A percentile compares a stretch with the other conserved stretches of the same genome.
phyloP scores from a whole-genome alignment of 2,329 filamentous ascomycete genomes.

The Epichloe scottii region DNA sequence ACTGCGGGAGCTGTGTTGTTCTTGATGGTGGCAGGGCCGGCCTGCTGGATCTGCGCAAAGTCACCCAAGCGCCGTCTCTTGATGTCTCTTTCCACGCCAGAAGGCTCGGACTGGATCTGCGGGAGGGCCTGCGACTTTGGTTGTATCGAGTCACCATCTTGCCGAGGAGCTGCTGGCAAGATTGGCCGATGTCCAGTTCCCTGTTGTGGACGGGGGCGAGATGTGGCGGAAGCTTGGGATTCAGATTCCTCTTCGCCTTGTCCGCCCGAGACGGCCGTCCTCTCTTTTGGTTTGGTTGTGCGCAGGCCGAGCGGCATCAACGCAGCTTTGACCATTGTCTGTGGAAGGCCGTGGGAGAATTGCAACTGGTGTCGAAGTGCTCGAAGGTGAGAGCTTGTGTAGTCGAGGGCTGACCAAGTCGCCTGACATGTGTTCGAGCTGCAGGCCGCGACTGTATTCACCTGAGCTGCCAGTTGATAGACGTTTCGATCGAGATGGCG shows the following conservation, averaged over 20 bases:
- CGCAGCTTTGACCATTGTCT: constrained; percentile 1
- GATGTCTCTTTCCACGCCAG: background rate
- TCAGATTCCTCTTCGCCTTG: constrained; percentile 21
- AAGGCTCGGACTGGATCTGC: background rate
- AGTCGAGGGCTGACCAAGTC: background rate
- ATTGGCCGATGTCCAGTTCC: constrained; percentile 5
- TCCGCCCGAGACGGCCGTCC: constrained; percentile 34
- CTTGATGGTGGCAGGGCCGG: background rate
- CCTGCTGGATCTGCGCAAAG: background rate
- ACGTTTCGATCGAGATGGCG: constrained; percentile 20
- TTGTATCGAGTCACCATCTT: background rate
- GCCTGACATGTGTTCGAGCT: background rate
- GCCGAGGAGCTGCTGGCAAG: constrained; percentile 6
- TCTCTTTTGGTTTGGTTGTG: constrained; percentile 24
- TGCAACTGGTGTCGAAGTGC: background rate
- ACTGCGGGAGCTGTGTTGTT: background rate
- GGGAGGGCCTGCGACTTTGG: background rate
- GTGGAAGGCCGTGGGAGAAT: constrained; percentile 15
- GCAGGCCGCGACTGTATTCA: constrained; percentile 13
- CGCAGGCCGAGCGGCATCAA: background rate
- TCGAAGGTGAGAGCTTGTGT: constrained; percentile 1
- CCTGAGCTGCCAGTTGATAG: constrained; percentile 22
- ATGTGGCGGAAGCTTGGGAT: constrained; percentile 20
- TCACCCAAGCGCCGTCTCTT: constrained; percentile 3
- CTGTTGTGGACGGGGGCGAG: constrained; percentile 18